These are phyloP conservation scores for Sporobolomyces roseus DNA, from an alignment of 768 basidiomycete species.

Conservation along the genomic window DNA sequence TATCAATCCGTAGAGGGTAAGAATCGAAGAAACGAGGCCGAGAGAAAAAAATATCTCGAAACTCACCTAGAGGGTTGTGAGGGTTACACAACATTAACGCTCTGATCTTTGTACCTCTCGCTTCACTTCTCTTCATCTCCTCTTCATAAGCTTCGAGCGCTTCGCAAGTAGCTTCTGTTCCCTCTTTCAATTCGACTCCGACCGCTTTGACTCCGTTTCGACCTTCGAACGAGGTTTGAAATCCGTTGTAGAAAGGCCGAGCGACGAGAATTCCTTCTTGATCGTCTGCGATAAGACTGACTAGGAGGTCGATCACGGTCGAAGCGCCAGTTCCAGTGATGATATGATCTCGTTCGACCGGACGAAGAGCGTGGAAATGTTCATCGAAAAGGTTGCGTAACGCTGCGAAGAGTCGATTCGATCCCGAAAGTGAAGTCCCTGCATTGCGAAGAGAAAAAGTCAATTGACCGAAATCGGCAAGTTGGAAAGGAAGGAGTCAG, in stretches of 20 bases:
- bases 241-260: constrained; percentile 34
- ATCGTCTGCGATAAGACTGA: constrained; percentile 32
- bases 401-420: constrained; percentile 34
- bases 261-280: constrained; percentile 42
- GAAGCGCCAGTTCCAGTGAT: constrained; percentile 31
- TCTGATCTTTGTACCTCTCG: constrained; percentile 8
- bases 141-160: constrained; percentile 35
- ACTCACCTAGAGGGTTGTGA: constrained; percentile 43
- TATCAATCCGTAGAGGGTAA: not conserved
- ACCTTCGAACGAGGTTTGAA: constrained; percentile 31
- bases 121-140: constrained; percentile 10
- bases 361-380: constrained; percentile 36
- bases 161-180: constrained; percentile 16
- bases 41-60: not conserved
- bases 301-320: constrained; percentile 30
- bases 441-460: not conserved
- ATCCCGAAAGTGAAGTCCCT: constrained; percentile 39
- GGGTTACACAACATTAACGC: constrained; percentile 44
- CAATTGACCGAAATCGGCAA: no score
- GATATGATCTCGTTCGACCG: constrained; percentile 40
- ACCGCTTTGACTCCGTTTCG: constrained; percentile 30
- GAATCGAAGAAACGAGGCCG: not conserved
- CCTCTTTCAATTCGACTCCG: constrained; percentile 35
- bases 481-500: no score
- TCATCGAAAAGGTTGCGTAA: constrained; percentile 31